A percentile compares a stretch with the other conserved stretches of the same genome.
Evolutionary conservation across 345 rosid species (phyloP).

Genomic region (Conringia planisiliqua): DNA sequence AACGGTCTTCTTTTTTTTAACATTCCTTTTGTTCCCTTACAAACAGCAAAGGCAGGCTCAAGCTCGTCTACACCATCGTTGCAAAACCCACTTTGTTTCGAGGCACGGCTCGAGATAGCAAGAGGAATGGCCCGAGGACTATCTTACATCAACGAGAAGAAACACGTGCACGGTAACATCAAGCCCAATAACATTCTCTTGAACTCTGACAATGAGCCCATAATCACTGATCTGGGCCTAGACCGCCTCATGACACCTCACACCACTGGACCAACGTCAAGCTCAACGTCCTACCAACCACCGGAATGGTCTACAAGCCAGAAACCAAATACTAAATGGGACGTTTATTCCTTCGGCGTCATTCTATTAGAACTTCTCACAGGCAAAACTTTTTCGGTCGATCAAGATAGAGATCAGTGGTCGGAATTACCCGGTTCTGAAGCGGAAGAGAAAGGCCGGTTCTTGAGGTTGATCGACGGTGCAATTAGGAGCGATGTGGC

Average conservation of each 20-base stretch:
- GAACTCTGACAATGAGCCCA: conserved; percentile 55
- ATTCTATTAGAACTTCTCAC: conserved; percentile 73
- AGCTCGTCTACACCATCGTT: conserved; percentile 39
- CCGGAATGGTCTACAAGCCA: conserved; percentile 59
- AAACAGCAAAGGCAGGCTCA: conserved; percentile 37
- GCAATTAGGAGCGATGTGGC: conserved; percentile 56
- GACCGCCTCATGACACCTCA: conserved; percentile 42
- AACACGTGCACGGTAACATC: conserved; percentile 72
- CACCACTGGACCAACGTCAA: not conserved
- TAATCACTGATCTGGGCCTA: conserved; percentile 70
- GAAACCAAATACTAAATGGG: conserved; percentile 75
- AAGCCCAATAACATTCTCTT: conserved; percentile 78
- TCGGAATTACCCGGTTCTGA: conserved; percentile 23
- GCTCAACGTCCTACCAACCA: conserved; percentile 53
- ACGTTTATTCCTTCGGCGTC: conserved; percentile 74
- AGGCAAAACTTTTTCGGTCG: conserved; percentile 50
- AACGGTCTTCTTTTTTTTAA: not conserved
- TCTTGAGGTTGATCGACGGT: conserved; percentile 55
- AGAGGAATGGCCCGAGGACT: conserved; percentile 77
- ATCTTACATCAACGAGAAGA: conserved; percentile 75
- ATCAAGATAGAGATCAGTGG: conserved; percentile 59
- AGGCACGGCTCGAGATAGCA: conserved; percentile 70
- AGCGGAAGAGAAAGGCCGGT: conserved; percentile 46
- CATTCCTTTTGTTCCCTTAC: not conserved
- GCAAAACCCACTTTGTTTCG: conserved; percentile 47